These are phyloP conservation scores for Catunica adiposa DNA, from an alignment of 2,329 filamentous ascomycete genomes.

Conservation along the genomic window DNA sequence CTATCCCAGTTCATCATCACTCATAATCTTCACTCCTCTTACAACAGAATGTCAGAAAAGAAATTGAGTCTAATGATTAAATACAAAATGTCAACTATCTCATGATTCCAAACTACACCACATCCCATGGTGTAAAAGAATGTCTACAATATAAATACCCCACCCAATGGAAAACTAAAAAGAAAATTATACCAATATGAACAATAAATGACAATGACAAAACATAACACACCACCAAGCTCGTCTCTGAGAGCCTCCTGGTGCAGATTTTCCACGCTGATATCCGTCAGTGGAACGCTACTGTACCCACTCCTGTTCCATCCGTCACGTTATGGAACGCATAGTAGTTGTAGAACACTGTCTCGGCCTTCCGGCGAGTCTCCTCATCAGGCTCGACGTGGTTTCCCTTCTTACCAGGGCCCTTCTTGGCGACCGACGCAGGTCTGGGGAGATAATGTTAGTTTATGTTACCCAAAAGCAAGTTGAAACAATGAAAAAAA, in stretches of 20 bases:
- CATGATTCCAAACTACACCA: neutral
- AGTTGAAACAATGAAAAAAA: conserved; percentile 4
- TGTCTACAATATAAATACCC: neutral
- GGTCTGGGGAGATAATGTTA: conserved; percentile 24
- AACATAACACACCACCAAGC: no score
- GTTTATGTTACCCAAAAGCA: conserved; percentile 7
- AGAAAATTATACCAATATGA: neutral
- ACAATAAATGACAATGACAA: no score
- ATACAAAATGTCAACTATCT: neutral
- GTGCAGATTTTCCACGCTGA: neutral
- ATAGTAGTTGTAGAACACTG: conserved; percentile 35
- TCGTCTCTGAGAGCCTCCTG: neutral
- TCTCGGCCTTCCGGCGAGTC: conserved; percentile 34
- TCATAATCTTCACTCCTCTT: no score
- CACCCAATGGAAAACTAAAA: neutral
- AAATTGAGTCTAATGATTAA: no score
- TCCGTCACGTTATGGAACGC: conserved; percentile 33
- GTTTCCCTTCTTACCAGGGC: conserved; percentile 31
- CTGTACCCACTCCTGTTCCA: conserved; percentile 31
- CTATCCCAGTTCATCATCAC: no score
- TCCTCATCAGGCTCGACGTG: conserved; percentile 33
- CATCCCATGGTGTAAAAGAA: neutral
- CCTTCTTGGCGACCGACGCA: conserved; percentile 27
- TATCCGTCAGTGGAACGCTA: conserved; percentile 31
- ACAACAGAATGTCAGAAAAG: no score